A percentile compares a stretch with the other conserved stretches of the same genome.
phyloP scores from a whole-genome alignment of 23 red algal genomes.

The Chondrus crispus region DNA sequence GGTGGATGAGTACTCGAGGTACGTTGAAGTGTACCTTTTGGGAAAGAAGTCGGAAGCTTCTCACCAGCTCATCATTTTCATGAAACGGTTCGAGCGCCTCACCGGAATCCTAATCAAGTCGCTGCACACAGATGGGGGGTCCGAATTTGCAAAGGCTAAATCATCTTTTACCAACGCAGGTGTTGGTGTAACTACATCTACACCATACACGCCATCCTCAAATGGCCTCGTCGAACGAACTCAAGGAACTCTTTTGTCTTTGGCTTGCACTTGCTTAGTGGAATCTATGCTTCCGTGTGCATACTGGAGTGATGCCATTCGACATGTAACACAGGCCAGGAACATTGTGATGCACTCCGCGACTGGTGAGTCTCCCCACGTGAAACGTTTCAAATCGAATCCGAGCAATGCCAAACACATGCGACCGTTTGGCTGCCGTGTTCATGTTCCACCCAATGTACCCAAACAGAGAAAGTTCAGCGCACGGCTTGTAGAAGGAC shows the following conservation, averaged over 20 bases:
- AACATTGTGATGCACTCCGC: background rate
- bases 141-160: background rate
- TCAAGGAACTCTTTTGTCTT: background rate
- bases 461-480: background rate
- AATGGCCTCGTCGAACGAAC: background rate
- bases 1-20: slow-evolving; percentile 32
- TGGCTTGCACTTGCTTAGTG: background rate
- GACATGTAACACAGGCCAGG: background rate
- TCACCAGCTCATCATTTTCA: background rate
- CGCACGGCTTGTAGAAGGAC: background rate
- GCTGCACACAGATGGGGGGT: background rate
- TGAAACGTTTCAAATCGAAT: background rate
- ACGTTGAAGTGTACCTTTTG: background rate
- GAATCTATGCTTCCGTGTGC: background rate
- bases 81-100: slow-evolving; percentile 11
- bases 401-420: background rate
- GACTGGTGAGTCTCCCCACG: background rate
- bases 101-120: background rate
- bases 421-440: slow-evolving; percentile 34
- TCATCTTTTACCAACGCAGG: background rate
- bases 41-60: slow-evolving; percentile 24
- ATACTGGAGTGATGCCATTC: background rate
- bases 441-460: background rate
- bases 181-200: background rate
- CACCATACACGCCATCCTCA: background rate